These are phyloP conservation scores for Ascochyta rabiei DNA, from an alignment of 2,329 filamentous ascomycete genomes.

Conservation along the genomic window DNA sequence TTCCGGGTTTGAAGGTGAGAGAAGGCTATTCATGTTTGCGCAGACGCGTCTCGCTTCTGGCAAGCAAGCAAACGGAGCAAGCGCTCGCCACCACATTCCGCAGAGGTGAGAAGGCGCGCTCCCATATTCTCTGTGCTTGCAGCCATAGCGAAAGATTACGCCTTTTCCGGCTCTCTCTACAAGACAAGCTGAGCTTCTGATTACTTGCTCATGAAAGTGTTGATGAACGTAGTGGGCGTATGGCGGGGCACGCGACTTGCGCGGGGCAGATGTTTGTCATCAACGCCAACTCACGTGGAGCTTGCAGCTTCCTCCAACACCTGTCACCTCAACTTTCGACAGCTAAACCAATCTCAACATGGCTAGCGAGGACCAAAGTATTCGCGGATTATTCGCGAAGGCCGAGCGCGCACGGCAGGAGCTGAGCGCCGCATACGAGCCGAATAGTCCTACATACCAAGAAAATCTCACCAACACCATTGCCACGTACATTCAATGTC, in stretches of 20 bases:
- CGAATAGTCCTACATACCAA: constrained; percentile 69
- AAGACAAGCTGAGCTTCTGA: neutral
- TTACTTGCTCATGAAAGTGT: neutral
- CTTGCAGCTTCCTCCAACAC: constrained; percentile 1
- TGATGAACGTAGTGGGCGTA: neutral
- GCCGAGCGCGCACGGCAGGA: constrained; percentile 62
- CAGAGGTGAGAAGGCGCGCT: constrained; percentile 7
- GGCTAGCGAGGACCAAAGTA: constrained; percentile 58
- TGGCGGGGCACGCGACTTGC: constrained; percentile 25
- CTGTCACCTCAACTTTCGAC: neutral
- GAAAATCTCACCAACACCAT: constrained; percentile 71
- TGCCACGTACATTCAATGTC: constrained; percentile 73
- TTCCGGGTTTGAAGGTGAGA: constrained; percentile 6
- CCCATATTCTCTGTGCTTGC: rapidly evolving
- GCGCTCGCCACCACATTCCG: constrained; percentile 6
- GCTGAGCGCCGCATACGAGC: constrained; percentile 69
- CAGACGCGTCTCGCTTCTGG: constrained; percentile 5
- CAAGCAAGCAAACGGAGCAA: constrained; percentile 24
- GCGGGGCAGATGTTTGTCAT: constrained; percentile 26
- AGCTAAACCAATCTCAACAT: constrained; percentile 13
- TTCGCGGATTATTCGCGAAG: constrained; percentile 60
- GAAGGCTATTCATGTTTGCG: constrained; percentile 17
- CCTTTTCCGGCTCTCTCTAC: neutral
- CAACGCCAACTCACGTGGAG: constrained; percentile 37
- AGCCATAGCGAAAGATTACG: neutral